Base-by-base conservation (phyloP, 225 moss, liverwort and hornwort species). In the Polytrichum formosum region DNA sequence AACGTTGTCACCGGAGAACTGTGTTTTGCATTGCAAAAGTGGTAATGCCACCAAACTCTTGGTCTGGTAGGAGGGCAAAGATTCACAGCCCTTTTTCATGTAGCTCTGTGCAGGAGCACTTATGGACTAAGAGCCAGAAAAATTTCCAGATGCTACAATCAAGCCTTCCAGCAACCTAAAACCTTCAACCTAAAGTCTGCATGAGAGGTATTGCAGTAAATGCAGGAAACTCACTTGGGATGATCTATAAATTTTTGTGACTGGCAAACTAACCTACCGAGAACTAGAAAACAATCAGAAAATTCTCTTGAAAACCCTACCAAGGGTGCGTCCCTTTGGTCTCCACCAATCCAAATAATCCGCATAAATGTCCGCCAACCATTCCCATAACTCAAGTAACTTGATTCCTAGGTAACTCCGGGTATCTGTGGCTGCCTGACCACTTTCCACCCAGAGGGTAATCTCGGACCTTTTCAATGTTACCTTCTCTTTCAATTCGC, bases 341-440 rank as follows among this genome's bases (percentile, higher is more conserved):
- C 94, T 88, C 77, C 84, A 87, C 97, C 94, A 94, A 67, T 97
- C 97, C 78, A 82, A 76, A 37, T 90, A 90, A 77, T 97, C 92
- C 75, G 88, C 97, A 53, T 91, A 94, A 74, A 74, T 82, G 54
- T 92, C 90, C 70, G 68, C 79, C 54, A 78, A 82, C 86, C 83
- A 87, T 53, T 94, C 94, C 62, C 70, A 76, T 23, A 92, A 26
- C 61, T 88, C 78, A 55, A 81, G 70, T 71, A 79, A 76, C 79
- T 85, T 85, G 63, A 60, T 77, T 35, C 79, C 17, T 70, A 90
- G 56, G 65, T 83, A 90, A 54, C 76, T 67, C 69, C 82, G 87
- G 73, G 88, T 79, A 72, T 85, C 88, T 68, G 79, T 70, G 67
- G 85, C 90, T 64, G 94, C 97, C 71, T 92, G 83, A 31, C 97